phyloP scores from a whole-genome alignment of 371 early-diverging fungal species.

The Mortierella polycephala region DNA sequence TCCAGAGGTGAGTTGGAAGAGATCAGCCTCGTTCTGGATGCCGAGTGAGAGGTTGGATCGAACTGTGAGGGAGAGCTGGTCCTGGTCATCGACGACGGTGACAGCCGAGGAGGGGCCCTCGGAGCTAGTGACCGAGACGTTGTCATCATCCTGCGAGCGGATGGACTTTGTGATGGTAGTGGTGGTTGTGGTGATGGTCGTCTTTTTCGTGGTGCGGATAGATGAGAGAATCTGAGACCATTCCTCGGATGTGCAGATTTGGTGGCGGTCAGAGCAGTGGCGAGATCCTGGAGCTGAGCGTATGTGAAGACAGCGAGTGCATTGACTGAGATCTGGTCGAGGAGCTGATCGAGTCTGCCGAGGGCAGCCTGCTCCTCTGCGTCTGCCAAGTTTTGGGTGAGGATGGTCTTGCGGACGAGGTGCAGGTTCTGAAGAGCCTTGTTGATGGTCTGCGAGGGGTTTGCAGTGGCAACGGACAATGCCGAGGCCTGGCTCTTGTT shows the following conservation, averaged over 20 bases:
- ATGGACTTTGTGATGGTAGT: slow-evolving; percentile 19
- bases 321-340: slow-evolving; percentile 43
- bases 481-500: slow-evolving; percentile 21
- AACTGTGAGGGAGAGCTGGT: slow-evolving; percentile 51
- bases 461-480: slow-evolving; percentile 3
- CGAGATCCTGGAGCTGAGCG: slow-evolving; percentile 38
- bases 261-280: slow-evolving; percentile 26
- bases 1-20: slow-evolving; percentile 61
- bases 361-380: slow-evolving; percentile 42
- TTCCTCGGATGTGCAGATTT: slow-evolving; percentile 11
- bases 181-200: slow-evolving; percentile 15
- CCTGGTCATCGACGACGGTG: slow-evolving; percentile 51
- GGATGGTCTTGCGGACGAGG: slow-evolving; percentile 46
- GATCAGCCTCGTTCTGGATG: slow-evolving; percentile 27
- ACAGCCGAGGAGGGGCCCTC: slow-evolving; percentile 54
- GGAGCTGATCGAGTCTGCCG: slow-evolving; percentile 35
- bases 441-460: slow-evolving; percentile 38
- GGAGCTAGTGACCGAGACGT: slow-evolving; percentile 34
- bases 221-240: slow-evolving; percentile 31
- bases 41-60: slow-evolving; percentile 53
- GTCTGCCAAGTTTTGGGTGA: slow-evolving; percentile 40
- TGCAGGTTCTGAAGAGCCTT: slow-evolving; percentile 46
- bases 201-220: slow-evolving; percentile 1
- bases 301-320: slow-evolving; percentile 28
- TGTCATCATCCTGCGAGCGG: slow-evolving; percentile 39